Evolutionary conservation across 2,329 filamentous ascomycete species (phyloP).

Genomic region (Hypomyces rosellus): DNA sequence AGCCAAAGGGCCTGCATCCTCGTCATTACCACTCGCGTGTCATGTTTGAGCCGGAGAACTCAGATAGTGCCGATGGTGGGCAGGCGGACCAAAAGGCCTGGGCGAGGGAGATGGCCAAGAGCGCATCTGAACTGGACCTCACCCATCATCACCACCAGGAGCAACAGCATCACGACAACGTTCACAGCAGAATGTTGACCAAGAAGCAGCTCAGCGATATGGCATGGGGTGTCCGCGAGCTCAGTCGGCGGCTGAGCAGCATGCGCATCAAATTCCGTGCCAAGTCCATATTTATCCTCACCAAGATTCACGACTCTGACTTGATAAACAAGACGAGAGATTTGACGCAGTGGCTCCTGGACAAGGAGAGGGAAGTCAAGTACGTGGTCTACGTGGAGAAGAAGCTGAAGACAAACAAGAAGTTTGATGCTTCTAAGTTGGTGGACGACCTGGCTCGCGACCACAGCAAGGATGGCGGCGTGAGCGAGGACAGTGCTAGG

Average conservation of each 20-base stretch:
- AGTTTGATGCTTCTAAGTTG: constrained; percentile 68
- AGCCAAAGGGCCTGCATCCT: constrained; percentile 14
- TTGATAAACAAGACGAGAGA: constrained; percentile 73
- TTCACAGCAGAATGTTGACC: constrained; percentile 70
- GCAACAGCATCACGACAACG: constrained; percentile 21
- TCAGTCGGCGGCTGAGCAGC: constrained; percentile 79
- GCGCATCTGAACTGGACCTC: constrained; percentile 36
- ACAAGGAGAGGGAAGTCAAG: constrained; percentile 55
- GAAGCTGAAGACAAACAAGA: constrained; percentile 61
- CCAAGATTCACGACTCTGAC: constrained; percentile 82
- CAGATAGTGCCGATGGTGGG: constrained; percentile 38
- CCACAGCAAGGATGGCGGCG: constrained; percentile 32
- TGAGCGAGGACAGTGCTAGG: constrained; percentile 27
- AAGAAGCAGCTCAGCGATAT: constrained; percentile 95
- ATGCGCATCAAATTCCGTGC: constrained; percentile 78
- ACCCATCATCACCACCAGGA: constrained; percentile 2
- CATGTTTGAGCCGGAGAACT: constrained; percentile 34
- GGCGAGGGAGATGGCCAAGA: constrained; percentile 42
- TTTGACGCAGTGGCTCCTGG: constrained; percentile 73
- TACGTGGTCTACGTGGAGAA: constrained; percentile 84
- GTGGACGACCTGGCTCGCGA: constrained; percentile 51
- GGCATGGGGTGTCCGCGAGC: constrained; percentile 89
- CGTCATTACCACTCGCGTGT: constrained; percentile 19
- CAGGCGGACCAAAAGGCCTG: constrained; percentile 53
- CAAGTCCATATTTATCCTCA: constrained; percentile 77